phyloP scores from a whole-genome alignment of 345 rosid genomes.

The Raphanus raphanistrum region DNA sequence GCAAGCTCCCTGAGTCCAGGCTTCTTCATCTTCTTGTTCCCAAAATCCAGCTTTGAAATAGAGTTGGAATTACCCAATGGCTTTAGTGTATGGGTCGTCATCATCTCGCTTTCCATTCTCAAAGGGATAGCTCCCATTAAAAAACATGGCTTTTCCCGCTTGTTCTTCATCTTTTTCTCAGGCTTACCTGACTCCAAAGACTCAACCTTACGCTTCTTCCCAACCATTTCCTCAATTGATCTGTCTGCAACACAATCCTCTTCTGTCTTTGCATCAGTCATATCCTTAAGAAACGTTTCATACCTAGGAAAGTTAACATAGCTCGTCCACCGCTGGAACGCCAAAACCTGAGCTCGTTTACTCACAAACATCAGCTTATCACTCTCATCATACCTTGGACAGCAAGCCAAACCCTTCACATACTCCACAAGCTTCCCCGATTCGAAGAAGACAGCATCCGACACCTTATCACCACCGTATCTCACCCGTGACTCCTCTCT shows the following conservation, averaged over 20 bases:
- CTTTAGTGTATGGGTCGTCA: conserved; percentile 20
- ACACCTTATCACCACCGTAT: conserved; percentile 47
- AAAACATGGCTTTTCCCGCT: conserved; percentile 12
- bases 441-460: conserved; percentile 44
- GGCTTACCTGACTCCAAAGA: conserved; percentile 31
- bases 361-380: conserved; percentile 47
- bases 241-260: conserved; percentile 45
- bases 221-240: not conserved
- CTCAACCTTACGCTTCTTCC: conserved; percentile 45
- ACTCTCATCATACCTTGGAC: conserved; percentile 34
- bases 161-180: conserved; percentile 26
- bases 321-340: conserved; percentile 62
- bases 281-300: conserved; percentile 30
- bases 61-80: conserved; percentile 1
- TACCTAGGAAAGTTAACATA: conserved; percentile 44
- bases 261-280: conserved; percentile 27
- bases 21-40: conserved; percentile 17
- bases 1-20: not conserved
- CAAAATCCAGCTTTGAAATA: not conserved
- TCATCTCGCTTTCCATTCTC: conserved; percentile 34
- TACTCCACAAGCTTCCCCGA: conserved; percentile 47
- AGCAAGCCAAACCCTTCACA: conserved; percentile 46
- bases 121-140: conserved; percentile 17
- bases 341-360: conserved; percentile 52
- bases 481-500: conserved; percentile 41